Base-by-base conservation (phyloP, 805 yeast genomes). In the Metschnikowia peoriensis region DNA sequence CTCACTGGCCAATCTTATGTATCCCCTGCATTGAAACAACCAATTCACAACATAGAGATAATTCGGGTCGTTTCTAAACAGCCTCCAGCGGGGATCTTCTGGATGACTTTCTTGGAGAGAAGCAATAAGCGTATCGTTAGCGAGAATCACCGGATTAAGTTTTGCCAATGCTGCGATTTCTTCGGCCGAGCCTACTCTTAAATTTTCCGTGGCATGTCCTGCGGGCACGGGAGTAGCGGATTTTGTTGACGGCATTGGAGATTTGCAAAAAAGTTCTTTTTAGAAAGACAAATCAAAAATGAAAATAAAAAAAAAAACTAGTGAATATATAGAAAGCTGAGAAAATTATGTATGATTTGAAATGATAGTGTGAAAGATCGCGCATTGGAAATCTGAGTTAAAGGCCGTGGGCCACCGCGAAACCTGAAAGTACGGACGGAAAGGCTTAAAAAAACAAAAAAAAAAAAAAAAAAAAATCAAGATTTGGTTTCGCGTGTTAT, bases 21-120 rank as follows among this genome's bases (percentile, higher is more conserved):
- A 72, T 27, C 82, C 83, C 50, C 84, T 77, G 63, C 79, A 77
- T 44, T 76, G 70, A 55, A 75, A 76, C 28, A 84, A 63, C 89
- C 89, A 84, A 64, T 83, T 82, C 11, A 81, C 46, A n/a, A 65
- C 68, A 42, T 60, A 65, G 41, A 66, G 44, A 50, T 66, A 66
- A 28, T 54, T 49, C 53, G 50, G 52, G 37, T 56, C 53, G 28
- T 57, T 52, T 40, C 69, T 56, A 42, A 62, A 58, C 39, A 37
- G 45, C 9, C 51, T 43, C 63, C 63, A 60, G 28, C 63, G 54
- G 11, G 49, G 35, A 10, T 60, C 62, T 4, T 54, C 47, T 4
- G 63, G 61, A 43, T 56, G 50, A 29, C 47, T 48, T 35, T 53
- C 39, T 28, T 41, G 52, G 35, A 60, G 62, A 6, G 50, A 38